Percentiles rank a stretch among this genome's conserved stretches.
phyloP scores from a whole-genome alignment of 208 protist species.

The Leishmania tarentolae region DNA sequence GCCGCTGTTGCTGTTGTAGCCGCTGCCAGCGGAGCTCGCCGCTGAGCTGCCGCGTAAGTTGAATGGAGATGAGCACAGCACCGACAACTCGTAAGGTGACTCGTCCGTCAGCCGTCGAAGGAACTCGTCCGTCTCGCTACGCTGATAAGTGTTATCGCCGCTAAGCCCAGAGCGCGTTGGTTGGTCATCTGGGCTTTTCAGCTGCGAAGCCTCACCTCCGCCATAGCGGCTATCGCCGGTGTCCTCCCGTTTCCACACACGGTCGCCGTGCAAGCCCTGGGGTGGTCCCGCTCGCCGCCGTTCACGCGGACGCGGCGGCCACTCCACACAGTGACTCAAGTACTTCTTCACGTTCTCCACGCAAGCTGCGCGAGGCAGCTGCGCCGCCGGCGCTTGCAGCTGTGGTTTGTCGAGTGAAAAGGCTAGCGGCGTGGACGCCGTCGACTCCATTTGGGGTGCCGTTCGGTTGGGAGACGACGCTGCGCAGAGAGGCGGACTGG shows the following conservation, averaged over 20 bases:
- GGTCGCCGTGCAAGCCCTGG: neutral
- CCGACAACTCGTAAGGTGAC: conserved; percentile 31
- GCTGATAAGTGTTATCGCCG: conserved; percentile 2
- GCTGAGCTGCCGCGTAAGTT: neutral
- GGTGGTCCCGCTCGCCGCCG: neutral
- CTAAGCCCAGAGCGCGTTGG: neutral
- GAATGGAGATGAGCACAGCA: neutral
- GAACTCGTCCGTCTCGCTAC: conserved; percentile 26
- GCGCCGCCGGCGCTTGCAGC: conserved; percentile 8
- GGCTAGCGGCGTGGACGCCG: conserved; percentile 8
- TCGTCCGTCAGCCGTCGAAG: conserved; percentile 31
- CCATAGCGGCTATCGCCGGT: neutral
- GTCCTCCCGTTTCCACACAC: neutral
- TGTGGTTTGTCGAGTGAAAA: conserved; percentile 8
- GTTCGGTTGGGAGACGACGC: neutral
- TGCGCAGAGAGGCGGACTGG: conserved; percentile 4
- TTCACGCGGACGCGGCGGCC: conserved; percentile 32
- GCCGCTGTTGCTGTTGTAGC: conserved; percentile 7
- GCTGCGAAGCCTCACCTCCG: neutral
- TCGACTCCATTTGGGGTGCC: neutral
- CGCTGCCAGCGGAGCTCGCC: conserved; percentile 6
- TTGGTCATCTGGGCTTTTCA: conserved; percentile 1
- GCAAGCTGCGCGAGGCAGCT: conserved; percentile 23
- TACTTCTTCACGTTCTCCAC: conserved; percentile 43
- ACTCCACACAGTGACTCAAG: conserved; percentile 45